phyloP scores from a whole-genome alignment of 2,329 filamentous ascomycete species.

The Aspergillus transmontanensis region DNA sequence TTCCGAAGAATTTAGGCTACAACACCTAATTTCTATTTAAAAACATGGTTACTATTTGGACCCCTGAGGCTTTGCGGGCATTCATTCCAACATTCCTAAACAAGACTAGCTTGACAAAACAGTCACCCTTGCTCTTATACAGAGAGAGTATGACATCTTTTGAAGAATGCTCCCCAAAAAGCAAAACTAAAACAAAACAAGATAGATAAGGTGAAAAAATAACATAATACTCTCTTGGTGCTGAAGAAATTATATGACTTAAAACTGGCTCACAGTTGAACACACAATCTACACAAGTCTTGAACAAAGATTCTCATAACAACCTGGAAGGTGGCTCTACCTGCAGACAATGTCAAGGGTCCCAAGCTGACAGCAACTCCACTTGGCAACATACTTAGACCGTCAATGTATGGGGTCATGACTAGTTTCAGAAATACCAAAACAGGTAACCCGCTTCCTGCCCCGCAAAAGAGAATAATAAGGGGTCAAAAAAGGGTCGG shows the following conservation, averaged over 20 bases:
- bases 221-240: not conserved
- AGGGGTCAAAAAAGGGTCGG: not conserved
- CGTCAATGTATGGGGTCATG: not conserved
- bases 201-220: not conserved
- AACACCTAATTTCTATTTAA: not conserved
- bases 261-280: no score
- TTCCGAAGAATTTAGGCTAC: not conserved
- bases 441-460: not conserved
- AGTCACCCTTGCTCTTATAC: not conserved
- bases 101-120: not conserved
- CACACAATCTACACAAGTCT: not conserved
- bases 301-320: not conserved
- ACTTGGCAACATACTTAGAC: slow-evolving; percentile 1
- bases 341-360: not conserved
- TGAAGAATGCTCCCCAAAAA: not conserved
- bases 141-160: not conserved
- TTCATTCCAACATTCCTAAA: not conserved
- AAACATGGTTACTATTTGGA: not conserved
- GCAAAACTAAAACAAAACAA: not conserved
- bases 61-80: not conserved
- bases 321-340: not conserved
- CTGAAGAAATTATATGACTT: not conserved
- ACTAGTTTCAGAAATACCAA: slow-evolving; percentile 7
- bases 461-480: slow-evolving; percentile 1
- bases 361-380: not conserved